Evolutionary conservation across 768 basidiomycete genomes (phyloP).

Genomic region (Leccinum incarnatum): DNA sequence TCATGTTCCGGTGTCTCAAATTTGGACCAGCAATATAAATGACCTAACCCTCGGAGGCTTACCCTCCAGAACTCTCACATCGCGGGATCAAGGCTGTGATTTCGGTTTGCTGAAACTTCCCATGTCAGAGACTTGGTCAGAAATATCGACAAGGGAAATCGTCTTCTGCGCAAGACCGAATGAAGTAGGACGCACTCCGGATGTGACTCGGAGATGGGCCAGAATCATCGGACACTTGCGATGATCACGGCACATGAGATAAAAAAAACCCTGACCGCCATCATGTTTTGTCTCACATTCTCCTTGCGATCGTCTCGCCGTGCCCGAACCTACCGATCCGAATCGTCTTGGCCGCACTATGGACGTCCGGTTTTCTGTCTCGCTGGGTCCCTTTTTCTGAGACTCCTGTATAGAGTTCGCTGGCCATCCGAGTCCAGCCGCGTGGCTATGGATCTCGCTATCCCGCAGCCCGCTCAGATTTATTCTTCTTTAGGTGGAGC

Average conservation of each 20-base stretch:
- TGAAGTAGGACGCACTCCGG: slow-evolving; percentile 40
- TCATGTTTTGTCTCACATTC: slow-evolving; percentile 33
- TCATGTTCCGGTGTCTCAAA: neutral
- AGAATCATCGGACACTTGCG: too few relatives aligned
- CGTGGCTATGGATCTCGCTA: neutral
- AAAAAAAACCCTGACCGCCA: slow-evolving; percentile 26
- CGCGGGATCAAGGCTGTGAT: neutral
- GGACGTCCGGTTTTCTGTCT: too few relatives aligned
- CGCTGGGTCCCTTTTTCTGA: too few relatives aligned
- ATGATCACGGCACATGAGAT: slow-evolving; percentile 21
- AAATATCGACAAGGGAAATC: neutral
- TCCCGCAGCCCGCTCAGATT: neutral
- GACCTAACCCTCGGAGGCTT: too few relatives aligned
- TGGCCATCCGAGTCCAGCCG: too few relatives aligned
- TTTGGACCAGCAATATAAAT: neutral
- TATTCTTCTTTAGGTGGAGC: neutral
- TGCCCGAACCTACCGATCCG: neutral
- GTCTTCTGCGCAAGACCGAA: slow-evolving; percentile 41
- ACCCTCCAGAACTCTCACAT: too few relatives aligned
- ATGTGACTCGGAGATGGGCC: slow-evolving; percentile 17
- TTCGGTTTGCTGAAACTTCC: neutral
- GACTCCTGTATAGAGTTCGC: too few relatives aligned
- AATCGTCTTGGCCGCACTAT: too few relatives aligned
- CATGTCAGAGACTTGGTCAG: neutral
- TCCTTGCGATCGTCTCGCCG: too few relatives aligned